Base-by-base conservation (phyloP, 345 rosid species). In the Salix viminalis region DNA sequence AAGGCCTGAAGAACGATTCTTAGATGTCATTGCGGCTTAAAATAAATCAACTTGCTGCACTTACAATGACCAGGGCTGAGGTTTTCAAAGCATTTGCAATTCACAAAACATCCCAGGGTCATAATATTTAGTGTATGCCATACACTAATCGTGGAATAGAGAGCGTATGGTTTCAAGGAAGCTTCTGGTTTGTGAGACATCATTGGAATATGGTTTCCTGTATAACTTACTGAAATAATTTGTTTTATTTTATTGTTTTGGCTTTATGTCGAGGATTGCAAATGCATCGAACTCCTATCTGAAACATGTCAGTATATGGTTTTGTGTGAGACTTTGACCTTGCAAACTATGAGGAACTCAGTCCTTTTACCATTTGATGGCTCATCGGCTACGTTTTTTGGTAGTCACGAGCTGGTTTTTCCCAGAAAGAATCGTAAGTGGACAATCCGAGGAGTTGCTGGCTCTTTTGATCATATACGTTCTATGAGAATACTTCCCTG, bases 21-120 rank as follows among this genome's bases (percentile, higher is more conserved):
- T 37, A 54, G 32, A 44, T 69, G 67, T 44, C 58, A 28, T 3
- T 54, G 67, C 36, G 52, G 54, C 72, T 68, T 62, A 48, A n/a
- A 75, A 67, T 52, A 68, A 67, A 50, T 56, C 21, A 18, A 42
- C 30, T 39, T 48, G 67, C 60, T 69, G 68, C 73, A 46, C 39
- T 69, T 58, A 41, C 42, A 69, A 19, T 67, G 72, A 58, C 69
- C 39, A 76, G 68, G 46, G 28, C 54, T 10, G 15, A 32, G 65
- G 67, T 72, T 56, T 24, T 24, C 11, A 61, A 58, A 48, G 73
- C 73, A 68, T 30, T 30, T 58, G 7, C 44, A 36, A 26, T 36
- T 58, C n/a, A 24, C 62, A 18, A 24, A 56, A 52, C 28, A 18
- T 56, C 10, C 48, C 26, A 3, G 9, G 23, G 48, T 44, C 65